Evolutionary conservation across 2,329 filamentous ascomycete species (phyloP), one percentile per base, ranked within the genome.

Genomic region (Chaetomiaceae sp.): DNA sequence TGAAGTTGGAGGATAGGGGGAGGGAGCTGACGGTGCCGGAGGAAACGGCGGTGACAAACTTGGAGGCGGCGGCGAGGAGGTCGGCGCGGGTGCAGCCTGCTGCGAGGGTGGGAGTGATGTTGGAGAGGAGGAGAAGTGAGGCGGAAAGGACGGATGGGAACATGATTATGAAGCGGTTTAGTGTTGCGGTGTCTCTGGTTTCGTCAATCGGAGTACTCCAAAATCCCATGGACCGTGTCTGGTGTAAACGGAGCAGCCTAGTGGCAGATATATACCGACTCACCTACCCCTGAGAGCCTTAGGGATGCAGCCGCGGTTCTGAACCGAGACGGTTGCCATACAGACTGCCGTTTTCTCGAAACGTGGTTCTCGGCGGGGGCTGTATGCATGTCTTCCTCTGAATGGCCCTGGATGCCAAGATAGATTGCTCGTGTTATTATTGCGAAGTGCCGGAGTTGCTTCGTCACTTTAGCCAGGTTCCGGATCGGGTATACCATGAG

Each of bases 1-100:
- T 63, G 51, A 62, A 63, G 54, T 61, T 61, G 47, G 42, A 50
- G 34, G 45, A 19, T 20, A 47, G 29, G 14, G 33, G 23, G 20
- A 46, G 40, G 6, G 40, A 31, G 23, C 6, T 19, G n/a, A 51
- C 3, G 23, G 11, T 17, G 5, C 49, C 40, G 2, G 33, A 9
- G 1, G 33, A 38, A 8, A 51, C 40, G 17, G 49, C 49, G 7
- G 49, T 25, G 6, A 51, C 49, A 11, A 45, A 51, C 4, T 45
- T 22, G 23, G 31, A 11, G 34, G 49, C 49, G 2, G 33, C 27
- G 3, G 40, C 34, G 1, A 51, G 49, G 19, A 51, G 40, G 31
- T 45, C 48, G 11, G 22, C 38, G 31, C 48, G 48, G n/a, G 22
- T 51, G 23, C 48, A 51, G 14, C 22, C 39, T 22, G 48, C 48